Base-by-base conservation (phyloP, 495 filamentous ascomycete species). In the Viridothelium virens region DNA sequence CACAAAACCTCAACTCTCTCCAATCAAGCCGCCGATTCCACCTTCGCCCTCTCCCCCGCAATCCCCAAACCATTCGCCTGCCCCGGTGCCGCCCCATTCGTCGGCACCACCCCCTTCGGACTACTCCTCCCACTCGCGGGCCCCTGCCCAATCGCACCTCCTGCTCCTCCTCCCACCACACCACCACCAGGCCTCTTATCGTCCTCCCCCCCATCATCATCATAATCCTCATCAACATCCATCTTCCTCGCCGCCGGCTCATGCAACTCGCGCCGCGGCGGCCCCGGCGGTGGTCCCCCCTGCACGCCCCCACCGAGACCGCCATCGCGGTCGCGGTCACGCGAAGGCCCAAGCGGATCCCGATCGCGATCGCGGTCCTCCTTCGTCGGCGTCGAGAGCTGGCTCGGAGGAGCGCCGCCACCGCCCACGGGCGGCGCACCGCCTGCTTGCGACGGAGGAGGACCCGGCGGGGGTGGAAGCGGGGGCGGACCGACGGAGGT, bases 191-290 rank as follows among this genome's bases (percentile, higher is more conserved):
- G 78, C 66, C 84, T 86, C 73, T 87, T 85, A 77, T 96, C 92
- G 61, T 96, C 88, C 68, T 96, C 92, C 64, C 88, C 89, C 16
- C 78, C 86, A 38, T 90, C 91, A 69, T 95, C 92, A 75, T 96
- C 93, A 70, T 98, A 96, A 67, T 96, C 87, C 75, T 98, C 93
- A 73, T 98, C 94, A 53, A 97, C 89, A 33, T 97, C 94, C 87
- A 98, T 95, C 75, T 96, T 94, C 9, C 94, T 84, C 41, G 90
- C 89, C 5, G 94, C 90, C 12, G 92, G 84, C 78, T 98, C 94
- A 56, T 86, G 84, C 33, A 81, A 72, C 4, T 59, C 53, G 53
- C 53, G 53, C 31, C 41, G 41, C 41, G 41, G 14, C 14, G 7
- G 7, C 41, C 6, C 7, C 41, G 14, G 7, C 41, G 41, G 14